Evolutionary conservation across 106 monocot genomes (phyloP).

Genomic region (Dioscorea dumetorum): DNA sequence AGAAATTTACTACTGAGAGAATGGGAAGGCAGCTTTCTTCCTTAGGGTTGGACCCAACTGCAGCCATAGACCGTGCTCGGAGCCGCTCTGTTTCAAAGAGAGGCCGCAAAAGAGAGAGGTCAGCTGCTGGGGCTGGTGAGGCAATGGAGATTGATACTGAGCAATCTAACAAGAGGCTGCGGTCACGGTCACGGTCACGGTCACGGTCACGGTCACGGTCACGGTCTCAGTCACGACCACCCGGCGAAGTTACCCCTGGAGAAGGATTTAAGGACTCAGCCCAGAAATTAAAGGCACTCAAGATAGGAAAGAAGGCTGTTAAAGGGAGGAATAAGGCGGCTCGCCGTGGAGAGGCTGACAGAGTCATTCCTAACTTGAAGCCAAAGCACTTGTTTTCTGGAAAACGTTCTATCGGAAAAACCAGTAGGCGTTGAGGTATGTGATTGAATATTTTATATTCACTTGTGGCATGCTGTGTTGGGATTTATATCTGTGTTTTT

Average conservation of each 20-base stretch:
- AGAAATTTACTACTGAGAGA: constrained; percentile 64
- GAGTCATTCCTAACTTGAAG: constrained; percentile 84
- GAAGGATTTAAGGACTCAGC: constrained; percentile 90
- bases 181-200: no score
- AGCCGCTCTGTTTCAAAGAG: constrained; percentile 30
- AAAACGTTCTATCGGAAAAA: constrained; percentile 80
- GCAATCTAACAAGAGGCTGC: constrained; percentile 21
- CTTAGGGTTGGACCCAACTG: constrained; percentile 66
- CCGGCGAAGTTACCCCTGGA: constrained; percentile 67
- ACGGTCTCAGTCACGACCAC: constrained; percentile 33
- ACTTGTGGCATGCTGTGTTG: no score
- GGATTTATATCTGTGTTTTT: no score
- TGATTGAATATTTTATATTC: not conserved
- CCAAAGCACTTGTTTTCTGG: constrained; percentile 96
- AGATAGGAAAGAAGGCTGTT: constrained; percentile 53
- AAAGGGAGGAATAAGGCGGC: constrained; percentile 78
- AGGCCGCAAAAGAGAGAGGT: constrained; percentile 69
- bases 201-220: constrained; percentile 6
- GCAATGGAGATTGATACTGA: constrained; percentile 63
- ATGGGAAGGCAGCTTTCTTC: constrained; percentile 87
- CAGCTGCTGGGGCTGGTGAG: constrained; percentile 27
- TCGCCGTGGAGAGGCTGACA: constrained; percentile 80
- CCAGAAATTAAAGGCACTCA: constrained; percentile 68
- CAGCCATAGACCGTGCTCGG: constrained; percentile 62
- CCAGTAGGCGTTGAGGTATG: constrained; percentile 46